Conservation (phyloP, 176 grass and related monocot species). For the Elaeis guineensis region DNA sequence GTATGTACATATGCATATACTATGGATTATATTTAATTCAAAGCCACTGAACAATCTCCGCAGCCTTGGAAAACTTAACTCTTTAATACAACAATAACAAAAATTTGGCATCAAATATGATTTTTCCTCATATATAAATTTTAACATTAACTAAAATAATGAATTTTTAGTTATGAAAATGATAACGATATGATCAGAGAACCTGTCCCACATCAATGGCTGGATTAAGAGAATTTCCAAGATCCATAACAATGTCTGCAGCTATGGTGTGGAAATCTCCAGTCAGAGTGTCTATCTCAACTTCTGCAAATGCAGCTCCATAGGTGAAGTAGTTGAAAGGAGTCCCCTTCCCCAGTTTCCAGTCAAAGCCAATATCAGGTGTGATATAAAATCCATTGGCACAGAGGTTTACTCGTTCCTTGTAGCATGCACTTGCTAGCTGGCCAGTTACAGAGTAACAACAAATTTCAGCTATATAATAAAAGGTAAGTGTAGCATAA, state of each 20-base stretch:
- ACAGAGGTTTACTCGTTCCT: constrained; percentile 85
- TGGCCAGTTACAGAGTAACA: constrained; percentile 24
- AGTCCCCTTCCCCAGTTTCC: constrained; percentile 56
- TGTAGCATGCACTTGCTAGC: constrained; percentile 60
- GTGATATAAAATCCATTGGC: constrained; percentile 93
- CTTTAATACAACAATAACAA: no score
- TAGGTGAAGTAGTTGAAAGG: constrained; percentile 89
- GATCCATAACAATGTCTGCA: constrained; percentile 89
- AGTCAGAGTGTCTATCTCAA: constrained; percentile 91
- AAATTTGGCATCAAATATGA: no score
- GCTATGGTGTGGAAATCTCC: constrained; percentile 87
- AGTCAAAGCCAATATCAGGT: constrained; percentile 70
- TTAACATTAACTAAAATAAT: not conserved
- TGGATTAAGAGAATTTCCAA: constrained; percentile 88
- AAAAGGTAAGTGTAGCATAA: not conserved
- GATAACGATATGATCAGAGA: not conserved
- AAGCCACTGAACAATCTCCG: no score
- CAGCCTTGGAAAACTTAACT: no score
- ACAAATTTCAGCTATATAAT: not conserved
- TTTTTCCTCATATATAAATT: no score
- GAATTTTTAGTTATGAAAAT: not conserved
- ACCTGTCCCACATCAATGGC: constrained; percentile 97
- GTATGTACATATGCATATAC: no score
- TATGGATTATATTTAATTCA: no score
- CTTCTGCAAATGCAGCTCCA: constrained; percentile 96